Evolutionary conservation across 1,139 yeast species (phyloP).

Genomic region (Suhomyces guaymorum): DNA sequence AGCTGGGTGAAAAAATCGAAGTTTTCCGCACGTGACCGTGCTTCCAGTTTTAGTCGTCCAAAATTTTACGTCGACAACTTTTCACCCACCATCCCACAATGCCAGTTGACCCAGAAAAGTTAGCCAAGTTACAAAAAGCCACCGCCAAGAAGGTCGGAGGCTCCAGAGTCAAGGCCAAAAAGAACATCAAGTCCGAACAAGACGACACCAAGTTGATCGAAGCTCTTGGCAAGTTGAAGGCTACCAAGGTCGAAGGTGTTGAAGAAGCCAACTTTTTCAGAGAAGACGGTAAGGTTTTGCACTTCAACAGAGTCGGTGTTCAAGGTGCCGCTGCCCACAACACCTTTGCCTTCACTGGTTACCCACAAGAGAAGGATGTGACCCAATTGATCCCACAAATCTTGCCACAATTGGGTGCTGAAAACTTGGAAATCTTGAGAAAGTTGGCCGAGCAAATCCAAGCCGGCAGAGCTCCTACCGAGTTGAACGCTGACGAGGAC

Average conservation of each 20-base stretch:
- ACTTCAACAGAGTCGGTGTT: conserved; percentile 92
- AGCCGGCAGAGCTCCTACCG: conserved; percentile 53
- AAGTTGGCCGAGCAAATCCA: conserved; percentile 89
- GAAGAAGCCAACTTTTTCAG: conserved; percentile 98
- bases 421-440: conserved; percentile 86
- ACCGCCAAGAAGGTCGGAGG: conserved; percentile 83
- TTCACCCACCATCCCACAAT: conserved; percentile 33
- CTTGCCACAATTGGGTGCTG: conserved; percentile 96
- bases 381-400: conserved; percentile 94
- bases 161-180: conserved; percentile 82
- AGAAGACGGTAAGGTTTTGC: conserved; percentile 94
- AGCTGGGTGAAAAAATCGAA: too few relatives aligned
- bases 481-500: conserved; percentile 61
- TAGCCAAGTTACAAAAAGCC: conserved; percentile 79
- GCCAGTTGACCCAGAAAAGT: conserved; percentile 87
- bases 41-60: too few relatives aligned
- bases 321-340: conserved; percentile 91
- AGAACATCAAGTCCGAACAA: conserved; percentile 63
- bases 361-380: conserved; percentile 89
- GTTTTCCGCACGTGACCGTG: too few relatives aligned
- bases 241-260: conserved; percentile 83
- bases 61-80: conserved; percentile 24
- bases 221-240: conserved; percentile 85
- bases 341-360: conserved; percentile 94
- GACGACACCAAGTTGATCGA: conserved; percentile 91